A percentile compares a stretch with the other conserved stretches of the same genome.
Conservation (phyloP, 2,329 filamentous ascomycete species). For the Beauveria pseudobassiana region DNA sequence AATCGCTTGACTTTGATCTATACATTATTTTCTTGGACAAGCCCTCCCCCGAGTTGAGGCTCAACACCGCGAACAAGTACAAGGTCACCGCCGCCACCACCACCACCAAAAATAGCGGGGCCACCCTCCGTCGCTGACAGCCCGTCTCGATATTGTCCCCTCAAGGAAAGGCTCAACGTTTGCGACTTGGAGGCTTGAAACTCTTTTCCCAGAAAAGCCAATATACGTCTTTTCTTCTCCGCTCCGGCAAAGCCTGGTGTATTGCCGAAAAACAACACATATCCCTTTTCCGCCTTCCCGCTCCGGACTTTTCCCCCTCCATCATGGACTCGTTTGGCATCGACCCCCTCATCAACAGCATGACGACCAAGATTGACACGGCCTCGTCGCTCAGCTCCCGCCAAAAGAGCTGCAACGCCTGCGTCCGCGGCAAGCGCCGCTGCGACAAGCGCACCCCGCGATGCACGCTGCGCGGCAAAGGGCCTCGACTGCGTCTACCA, state of each 20-base stretch:
- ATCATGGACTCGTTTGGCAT: conserved; percentile 11
- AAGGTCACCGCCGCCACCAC: too few relatives aligned
- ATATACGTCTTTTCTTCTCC: background rate
- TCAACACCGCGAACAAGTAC: too few relatives aligned
- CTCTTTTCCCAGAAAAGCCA: too few relatives aligned
- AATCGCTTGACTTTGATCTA: background rate
- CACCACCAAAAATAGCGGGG: too few relatives aligned
- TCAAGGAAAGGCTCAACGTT: too few relatives aligned
- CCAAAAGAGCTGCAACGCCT: conserved; percentile 43
- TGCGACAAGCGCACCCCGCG: conserved; percentile 38
- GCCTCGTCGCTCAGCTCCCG: conserved; percentile 32
- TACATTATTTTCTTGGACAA: background rate
- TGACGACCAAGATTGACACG: conserved; percentile 19
- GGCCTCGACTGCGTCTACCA: conserved; percentile 35
- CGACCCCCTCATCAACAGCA: conserved; percentile 16
- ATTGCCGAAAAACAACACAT: too few relatives aligned
- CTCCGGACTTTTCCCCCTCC: background rate
- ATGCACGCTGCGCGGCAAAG: conserved; percentile 36
- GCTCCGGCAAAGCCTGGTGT: too few relatives aligned
- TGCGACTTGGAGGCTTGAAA: too few relatives aligned
- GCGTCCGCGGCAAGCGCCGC: conserved; percentile 39
- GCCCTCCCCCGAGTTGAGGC: too few relatives aligned
- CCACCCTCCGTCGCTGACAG: too few relatives aligned
- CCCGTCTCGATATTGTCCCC: too few relatives aligned
- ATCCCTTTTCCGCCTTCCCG: background rate